Conservation (phyloP, 495 filamentous ascomycete genomes). For the Annulohypoxylon bovei region DNA sequence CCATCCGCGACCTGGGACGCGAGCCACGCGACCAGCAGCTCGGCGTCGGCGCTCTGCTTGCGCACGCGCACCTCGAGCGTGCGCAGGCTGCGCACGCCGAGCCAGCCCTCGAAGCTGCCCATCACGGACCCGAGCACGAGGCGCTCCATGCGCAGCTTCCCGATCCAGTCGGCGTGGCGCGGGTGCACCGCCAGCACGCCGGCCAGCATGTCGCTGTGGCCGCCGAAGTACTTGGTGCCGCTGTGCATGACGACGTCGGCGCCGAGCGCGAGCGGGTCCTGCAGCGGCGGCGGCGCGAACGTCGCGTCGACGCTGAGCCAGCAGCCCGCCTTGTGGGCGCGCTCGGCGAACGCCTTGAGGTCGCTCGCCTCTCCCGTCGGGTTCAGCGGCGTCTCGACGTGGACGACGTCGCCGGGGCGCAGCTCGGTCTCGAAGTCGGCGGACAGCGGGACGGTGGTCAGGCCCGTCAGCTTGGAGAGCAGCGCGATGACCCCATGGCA, state of each 20-base stretch:
- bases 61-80: constrained; percentile 85
- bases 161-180: constrained; percentile 68
- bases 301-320: constrained; percentile 87
- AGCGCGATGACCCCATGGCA: constrained; percentile 84
- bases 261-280: constrained; percentile 83
- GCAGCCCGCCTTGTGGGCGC: constrained; percentile 77
- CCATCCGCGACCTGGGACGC: constrained; percentile 55
- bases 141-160: constrained; percentile 69
- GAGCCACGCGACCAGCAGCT: constrained; percentile 76
- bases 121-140: constrained; percentile 82
- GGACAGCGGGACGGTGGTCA: constrained; percentile 72
- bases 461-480: constrained; percentile 73
- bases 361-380: constrained; percentile 82
- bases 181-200: constrained; percentile 76
- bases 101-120: constrained; percentile 92
- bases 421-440: constrained; percentile 57
- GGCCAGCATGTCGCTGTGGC: constrained; percentile 89
- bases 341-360: constrained; percentile 72
- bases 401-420: constrained; percentile 80
- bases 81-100: constrained; percentile 84
- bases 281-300: constrained; percentile 89
- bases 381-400: constrained; percentile 93
- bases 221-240: constrained; percentile 95
- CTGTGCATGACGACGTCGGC: constrained; percentile 89
- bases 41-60: constrained; percentile 75